Conservation (phyloP, 83 land plant species). For the Larix sibirica region DNA sequence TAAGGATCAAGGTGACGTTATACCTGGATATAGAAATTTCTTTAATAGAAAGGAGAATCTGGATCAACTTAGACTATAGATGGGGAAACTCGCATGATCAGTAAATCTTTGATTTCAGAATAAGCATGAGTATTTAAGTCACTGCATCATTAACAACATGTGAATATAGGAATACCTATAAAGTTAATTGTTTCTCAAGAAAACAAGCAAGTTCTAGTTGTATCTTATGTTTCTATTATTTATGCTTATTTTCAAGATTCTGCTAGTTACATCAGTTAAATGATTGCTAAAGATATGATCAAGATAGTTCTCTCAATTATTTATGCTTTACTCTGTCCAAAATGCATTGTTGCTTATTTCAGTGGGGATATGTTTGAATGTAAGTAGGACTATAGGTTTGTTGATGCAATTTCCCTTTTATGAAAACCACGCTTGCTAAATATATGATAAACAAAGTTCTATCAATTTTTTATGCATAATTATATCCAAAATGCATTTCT, state of each 20-base stretch:
- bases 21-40: neutral
- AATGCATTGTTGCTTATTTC: neutral
- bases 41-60: too few relatives aligned
- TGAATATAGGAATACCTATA: too few relatives aligned
- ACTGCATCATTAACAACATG: neutral
- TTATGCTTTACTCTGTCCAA: neutral
- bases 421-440: neutral
- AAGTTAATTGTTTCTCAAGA: too few relatives aligned
- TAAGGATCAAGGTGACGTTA: constrained; percentile 4
- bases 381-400: neutral
- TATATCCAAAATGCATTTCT: neutral
- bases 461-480: neutral
- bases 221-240: neutral
- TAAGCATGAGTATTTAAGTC: neutral
- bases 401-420: neutral
- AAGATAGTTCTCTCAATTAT: neutral
- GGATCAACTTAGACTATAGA: too few relatives aligned
- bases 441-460: neutral
- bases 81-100: too few relatives aligned
- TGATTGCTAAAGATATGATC: neutral
- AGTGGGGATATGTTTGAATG: neutral
- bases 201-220: neutral
- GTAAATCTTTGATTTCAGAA: neutral
- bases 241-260: neutral
- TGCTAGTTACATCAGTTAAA: neutral